Conservation (phyloP, 2,329 filamentous ascomycete genomes). For the Aspergillus sp. region DNA sequence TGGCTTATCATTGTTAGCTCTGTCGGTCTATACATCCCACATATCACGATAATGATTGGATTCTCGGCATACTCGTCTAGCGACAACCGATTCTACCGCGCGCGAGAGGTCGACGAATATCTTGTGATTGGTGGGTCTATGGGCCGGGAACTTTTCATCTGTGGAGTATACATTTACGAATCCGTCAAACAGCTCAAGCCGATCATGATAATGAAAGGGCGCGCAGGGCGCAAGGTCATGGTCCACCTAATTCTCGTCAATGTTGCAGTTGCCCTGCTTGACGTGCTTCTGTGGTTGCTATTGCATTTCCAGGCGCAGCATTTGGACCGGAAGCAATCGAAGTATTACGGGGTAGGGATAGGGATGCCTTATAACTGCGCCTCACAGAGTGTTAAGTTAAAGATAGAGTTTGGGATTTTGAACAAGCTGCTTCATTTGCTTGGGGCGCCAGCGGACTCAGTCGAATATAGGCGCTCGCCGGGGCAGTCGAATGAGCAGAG, state of each 20-base stretch:
- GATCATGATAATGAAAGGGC: conserved; percentile 44
- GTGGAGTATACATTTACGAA: conserved; percentile 51
- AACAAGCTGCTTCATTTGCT: conserved; percentile 34
- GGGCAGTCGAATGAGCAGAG: neutral
- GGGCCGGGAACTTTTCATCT: conserved; percentile 53
- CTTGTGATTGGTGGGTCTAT: conserved; percentile 53
- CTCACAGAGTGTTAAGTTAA: conserved; percentile 32
- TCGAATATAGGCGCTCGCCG: neutral
- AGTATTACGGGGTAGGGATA: too few relatives aligned
- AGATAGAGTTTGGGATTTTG: conserved; percentile 54
- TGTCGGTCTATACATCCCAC: conserved; percentile 34
- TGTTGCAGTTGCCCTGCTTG: conserved; percentile 42
- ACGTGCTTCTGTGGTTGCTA: conserved; percentile 17
- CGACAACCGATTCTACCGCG: neutral
- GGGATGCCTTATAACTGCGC: conserved; percentile 37
- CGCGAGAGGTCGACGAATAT: conserved; percentile 41
- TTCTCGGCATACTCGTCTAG: conserved; percentile 5
- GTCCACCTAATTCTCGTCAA: conserved; percentile 46
- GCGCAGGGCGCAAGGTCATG: conserved; percentile 39
- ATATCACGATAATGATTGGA: conserved; percentile 26
- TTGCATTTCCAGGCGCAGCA: too few relatives aligned
- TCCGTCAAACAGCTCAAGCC: conserved; percentile 37
- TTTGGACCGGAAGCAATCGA: too few relatives aligned
- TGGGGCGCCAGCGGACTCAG: too few relatives aligned
- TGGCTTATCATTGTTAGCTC: conserved; percentile 43